Conservation (phyloP, 2,329 filamentous ascomycete genomes). For the Calonectria ilicicola region DNA sequence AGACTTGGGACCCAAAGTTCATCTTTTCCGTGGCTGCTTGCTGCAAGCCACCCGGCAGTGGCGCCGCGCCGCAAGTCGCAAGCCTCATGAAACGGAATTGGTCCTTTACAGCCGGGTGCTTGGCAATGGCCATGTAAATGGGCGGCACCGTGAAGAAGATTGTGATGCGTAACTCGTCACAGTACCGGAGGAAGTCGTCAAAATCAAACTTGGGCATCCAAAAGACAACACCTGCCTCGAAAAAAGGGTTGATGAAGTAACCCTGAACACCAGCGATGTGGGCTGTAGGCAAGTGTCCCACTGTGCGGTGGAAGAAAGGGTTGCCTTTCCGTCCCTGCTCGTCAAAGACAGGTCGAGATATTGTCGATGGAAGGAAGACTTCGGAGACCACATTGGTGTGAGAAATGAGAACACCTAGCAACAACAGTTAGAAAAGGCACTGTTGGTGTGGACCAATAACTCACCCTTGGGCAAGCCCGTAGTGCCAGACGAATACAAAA, state of each 20-base stretch:
- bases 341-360: slow-evolving; percentile 45
- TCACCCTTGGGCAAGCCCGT: slow-evolving; percentile 60
- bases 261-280: slow-evolving; percentile 60
- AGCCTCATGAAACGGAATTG: slow-evolving; percentile 64
- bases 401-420: slow-evolving; percentile 54
- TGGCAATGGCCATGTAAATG: slow-evolving; percentile 70
- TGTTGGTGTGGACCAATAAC: not conserved
- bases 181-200: slow-evolving; percentile 64
- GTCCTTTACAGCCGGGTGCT: slow-evolving; percentile 64
- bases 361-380: slow-evolving; percentile 45
- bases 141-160: slow-evolving; percentile 71
- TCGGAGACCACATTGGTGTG: slow-evolving; percentile 58
- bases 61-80: slow-evolving; percentile 66
- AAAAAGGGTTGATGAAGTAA: slow-evolving; percentile 56
- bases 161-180: slow-evolving; percentile 62
- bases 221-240: slow-evolving; percentile 62
- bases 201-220: slow-evolving; percentile 75
- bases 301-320: slow-evolving; percentile 46
- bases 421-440: not conserved
- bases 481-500: slow-evolving; percentile 62
- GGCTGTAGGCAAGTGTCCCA: slow-evolving; percentile 58
- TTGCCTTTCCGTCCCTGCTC: slow-evolving; percentile 39
- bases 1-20: slow-evolving; percentile 53
- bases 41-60: slow-evolving; percentile 67
- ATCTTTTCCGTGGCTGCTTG: slow-evolving; percentile 62